These are phyloP conservation scores for Colletotrichum scovillei DNA, from an alignment of 2,329 filamentous ascomycete genomes.

Conservation along the genomic window DNA sequence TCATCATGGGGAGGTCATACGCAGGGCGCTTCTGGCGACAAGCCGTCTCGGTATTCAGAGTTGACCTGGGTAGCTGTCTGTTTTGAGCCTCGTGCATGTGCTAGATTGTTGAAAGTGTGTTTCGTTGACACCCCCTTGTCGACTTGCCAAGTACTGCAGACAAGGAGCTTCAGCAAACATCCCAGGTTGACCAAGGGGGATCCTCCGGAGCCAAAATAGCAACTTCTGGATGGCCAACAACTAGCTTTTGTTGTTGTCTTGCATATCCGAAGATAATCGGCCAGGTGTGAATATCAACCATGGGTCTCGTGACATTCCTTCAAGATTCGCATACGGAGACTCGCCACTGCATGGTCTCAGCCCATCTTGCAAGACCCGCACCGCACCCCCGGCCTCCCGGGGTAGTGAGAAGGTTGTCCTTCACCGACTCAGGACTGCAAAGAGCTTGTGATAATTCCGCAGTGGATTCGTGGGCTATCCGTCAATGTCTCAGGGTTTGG, in stretches of 20 bases:
- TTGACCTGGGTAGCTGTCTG: slow-evolving; percentile 11
- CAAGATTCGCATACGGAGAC: background rate
- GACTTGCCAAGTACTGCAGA: background rate
- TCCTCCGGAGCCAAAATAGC: slow-evolving; percentile 4
- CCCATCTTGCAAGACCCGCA: slow-evolving; percentile 8
- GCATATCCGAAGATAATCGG: background rate
- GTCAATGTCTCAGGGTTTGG: slow-evolving; percentile 27
- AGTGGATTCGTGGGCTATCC: slow-evolving; percentile 15
- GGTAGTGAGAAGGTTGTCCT: slow-evolving; percentile 1
- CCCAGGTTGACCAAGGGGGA: background rate
- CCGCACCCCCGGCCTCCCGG: slow-evolving; percentile 9
- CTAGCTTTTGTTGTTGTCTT: background rate
- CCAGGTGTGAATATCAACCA: background rate
- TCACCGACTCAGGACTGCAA: slow-evolving; percentile 2
- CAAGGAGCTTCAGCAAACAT: background rate
- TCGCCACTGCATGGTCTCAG: background rate
- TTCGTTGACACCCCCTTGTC: slow-evolving; percentile 16
- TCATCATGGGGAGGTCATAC: background rate
- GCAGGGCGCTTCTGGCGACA: slow-evolving; percentile 21
- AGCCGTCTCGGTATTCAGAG: background rate
- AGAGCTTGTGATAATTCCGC: slow-evolving; percentile 4
- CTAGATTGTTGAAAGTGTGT: slow-evolving; percentile 15
- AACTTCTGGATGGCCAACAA: slow-evolving; percentile 4
- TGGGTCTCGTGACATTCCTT: background rate
- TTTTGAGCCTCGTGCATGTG: slow-evolving; percentile 30